Evolutionary conservation across 1,284 basidiomycete species (phyloP), one percentile per base, ranked within the genome.

Genomic region (Irpex rosettiformis): DNA sequence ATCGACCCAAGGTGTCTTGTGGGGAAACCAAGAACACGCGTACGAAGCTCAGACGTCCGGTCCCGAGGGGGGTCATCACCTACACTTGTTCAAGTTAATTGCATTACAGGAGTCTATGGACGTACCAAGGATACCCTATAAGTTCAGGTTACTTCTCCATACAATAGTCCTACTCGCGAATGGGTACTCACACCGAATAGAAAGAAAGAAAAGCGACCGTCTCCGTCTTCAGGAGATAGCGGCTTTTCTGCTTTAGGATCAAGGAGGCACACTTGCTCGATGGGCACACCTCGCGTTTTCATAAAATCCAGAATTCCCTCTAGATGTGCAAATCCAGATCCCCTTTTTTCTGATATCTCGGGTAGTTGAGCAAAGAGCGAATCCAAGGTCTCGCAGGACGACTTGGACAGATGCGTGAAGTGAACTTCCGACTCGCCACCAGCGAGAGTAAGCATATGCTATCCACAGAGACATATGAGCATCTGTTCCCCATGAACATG

Each of bases 61-160:
- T 96, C 94, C 51, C 93, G 80, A 0, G 94, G 94, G 1, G 94
- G 94, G 70, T 96, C 93, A 66, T 96, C 94, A 10, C 94, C 93
- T 83, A 3, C 40, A 45, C 18, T 24, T 42, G 42, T 29, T 43
- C 52, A 21, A 18, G 8, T n/a, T 24, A n/a, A n/a, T 29, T 47
- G n/a, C 43, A 8, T 47, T 18, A 16, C n/a, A 18, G 21, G 22
- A 49, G 25, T 3, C 25, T 51, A 18, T 25, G 45, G 7, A 54
- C 65, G 18, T 57, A 85, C 85, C 85, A 55, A 88, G 73, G 55
- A 88, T 89, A 1, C 85, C 86, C 85, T 88, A 57, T 37, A 40
- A 28, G 10, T 7, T 45, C 5, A 18, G 2, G 13, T 33, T 22
- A 40, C 1, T 56, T 40, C 22, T 29, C 3, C 27, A n/a, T 27